phyloP scores from a whole-genome alignment of 2,329 filamentous ascomycete genomes.

The Microdochium nivale region DNA sequence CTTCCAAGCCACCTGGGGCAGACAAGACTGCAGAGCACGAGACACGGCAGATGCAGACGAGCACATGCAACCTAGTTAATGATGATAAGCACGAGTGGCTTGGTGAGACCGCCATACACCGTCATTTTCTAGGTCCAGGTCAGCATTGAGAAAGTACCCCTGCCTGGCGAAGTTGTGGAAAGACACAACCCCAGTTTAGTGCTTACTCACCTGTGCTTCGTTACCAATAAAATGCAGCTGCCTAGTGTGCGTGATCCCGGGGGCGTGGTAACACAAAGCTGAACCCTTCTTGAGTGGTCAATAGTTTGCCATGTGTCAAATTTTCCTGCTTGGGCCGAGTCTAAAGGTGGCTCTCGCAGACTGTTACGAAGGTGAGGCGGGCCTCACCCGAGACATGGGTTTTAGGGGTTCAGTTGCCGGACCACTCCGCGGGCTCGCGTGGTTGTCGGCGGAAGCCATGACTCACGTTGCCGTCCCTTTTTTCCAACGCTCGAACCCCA shows the following conservation, averaged over 20 bases:
- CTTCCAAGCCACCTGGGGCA: no score
- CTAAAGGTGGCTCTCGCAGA: background rate
- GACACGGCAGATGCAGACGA: no score
- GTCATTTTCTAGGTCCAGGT: no score
- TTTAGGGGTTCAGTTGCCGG: background rate
- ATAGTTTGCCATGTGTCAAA: background rate
- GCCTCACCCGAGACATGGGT: background rate
- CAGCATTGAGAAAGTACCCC: no score
- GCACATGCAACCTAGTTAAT: no score
- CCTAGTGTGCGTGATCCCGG: background rate
- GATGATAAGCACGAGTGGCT: no score
- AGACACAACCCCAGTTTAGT: no score
- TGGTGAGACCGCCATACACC: no score
- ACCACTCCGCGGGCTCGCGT: no score
- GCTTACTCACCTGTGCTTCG: no score
- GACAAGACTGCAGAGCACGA: no score
- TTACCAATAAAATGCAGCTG: background rate
- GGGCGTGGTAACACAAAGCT: background rate
- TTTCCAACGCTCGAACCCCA: background rate
- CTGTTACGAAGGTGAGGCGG: background rate
- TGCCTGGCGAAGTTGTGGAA: no score
- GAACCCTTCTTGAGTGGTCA: background rate
- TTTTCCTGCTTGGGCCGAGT: background rate
- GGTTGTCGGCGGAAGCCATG: background rate
- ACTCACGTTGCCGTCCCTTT: background rate